phyloP scores from a whole-genome alignment of 345 rosid species.

The Hevea brasiliensis region DNA sequence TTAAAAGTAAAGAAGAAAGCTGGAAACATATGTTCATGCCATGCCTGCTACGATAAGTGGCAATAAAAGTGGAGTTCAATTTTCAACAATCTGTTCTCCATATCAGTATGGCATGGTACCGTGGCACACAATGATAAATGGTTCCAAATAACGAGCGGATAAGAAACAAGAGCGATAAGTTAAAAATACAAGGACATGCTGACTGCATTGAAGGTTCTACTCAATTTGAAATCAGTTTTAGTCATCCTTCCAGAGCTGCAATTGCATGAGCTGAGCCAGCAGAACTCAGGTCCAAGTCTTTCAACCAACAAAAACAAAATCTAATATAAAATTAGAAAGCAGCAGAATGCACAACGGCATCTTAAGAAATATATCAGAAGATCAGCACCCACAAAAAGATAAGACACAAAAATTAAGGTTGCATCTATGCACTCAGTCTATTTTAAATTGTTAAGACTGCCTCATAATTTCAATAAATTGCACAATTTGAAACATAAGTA shows the following conservation, averaged over 20 bases:
- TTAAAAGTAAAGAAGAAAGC: too few species aligned
- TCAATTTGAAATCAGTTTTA: too few species aligned
- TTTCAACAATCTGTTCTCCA: too few species aligned
- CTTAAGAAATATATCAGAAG: neutral
- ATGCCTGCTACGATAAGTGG: too few species aligned
- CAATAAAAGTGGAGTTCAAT: too few species aligned
- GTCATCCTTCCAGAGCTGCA: neutral
- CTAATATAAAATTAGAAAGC: neutral
- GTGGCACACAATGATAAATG: neutral
- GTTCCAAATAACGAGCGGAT: neutral
- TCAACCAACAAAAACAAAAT: neutral
- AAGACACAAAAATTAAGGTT: neutral
- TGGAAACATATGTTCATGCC: too few species aligned
- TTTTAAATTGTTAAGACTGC: neutral
- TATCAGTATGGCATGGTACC: too few species aligned
- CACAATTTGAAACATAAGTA: too few species aligned
- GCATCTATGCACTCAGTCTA: neutral
- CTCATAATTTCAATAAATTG: neutral
- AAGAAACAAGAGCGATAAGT: neutral
- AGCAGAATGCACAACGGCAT: neutral
- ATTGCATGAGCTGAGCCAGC: neutral
- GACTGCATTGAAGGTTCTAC: too few species aligned
- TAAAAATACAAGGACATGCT: neutral
- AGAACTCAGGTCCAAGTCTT: neutral
- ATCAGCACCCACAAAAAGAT: neutral